These are phyloP conservation scores for Nicotiana tomentosiformis DNA, from an alignment of 257 asterid genomes.

Conservation along the genomic window DNA sequence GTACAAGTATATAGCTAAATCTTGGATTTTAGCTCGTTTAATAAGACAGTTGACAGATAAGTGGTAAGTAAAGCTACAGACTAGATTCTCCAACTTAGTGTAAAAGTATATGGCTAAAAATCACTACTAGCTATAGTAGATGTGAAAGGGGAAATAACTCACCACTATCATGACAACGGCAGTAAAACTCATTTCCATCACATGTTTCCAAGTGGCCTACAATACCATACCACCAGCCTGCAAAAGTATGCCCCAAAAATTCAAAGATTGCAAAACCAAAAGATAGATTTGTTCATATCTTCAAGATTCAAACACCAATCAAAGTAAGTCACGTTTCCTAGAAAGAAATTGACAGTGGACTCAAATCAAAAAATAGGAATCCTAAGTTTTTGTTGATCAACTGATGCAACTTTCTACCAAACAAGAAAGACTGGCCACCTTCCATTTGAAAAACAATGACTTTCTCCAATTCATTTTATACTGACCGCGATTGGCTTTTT, in stretches of 20 bases:
- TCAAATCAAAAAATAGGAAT: conserved; percentile 9
- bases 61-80: not conserved
- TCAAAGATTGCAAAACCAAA: conserved; percentile 12
- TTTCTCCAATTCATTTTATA: too few relatives aligned
- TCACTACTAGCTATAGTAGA: not conserved
- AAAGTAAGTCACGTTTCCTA: conserved; percentile 13
- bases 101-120: not conserved
- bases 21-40: not conserved
- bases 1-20: not conserved
- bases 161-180: conserved; percentile 76
- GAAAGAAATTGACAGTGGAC: conserved; percentile 4
- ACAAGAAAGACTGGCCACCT: conserved; percentile 24
- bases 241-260: conserved; percentile 21
- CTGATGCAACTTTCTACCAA: conserved; percentile 22
- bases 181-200: conserved; percentile 52
- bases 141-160: conserved; percentile 31
- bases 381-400: not conserved
- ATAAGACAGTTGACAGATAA: not conserved
- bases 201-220: conserved; percentile 92
- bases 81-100: not conserved
- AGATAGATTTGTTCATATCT: conserved; percentile 25
- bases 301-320: not conserved
- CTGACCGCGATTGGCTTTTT: too few relatives aligned
- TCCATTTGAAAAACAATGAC: conserved; percentile 5
- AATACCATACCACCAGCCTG: conserved; percentile 98